Evolutionary conservation across 83 land plant genomes (phyloP).

Genomic region (Picea engelmannii): DNA sequence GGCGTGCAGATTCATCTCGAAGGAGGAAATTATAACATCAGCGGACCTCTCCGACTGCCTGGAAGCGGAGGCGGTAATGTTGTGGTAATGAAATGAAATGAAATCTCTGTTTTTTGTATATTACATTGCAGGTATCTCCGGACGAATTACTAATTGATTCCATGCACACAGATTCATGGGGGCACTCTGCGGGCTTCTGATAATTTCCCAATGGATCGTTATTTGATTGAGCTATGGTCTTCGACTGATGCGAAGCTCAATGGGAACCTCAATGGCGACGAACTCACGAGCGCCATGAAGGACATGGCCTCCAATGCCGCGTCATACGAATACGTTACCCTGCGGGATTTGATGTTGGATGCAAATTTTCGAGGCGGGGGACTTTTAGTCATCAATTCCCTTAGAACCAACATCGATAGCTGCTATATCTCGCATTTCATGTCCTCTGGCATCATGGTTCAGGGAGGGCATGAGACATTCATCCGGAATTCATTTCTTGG

Average conservation of each 20-base stretch:
- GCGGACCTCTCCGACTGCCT: constrained; percentile 34
- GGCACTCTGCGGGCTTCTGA: constrained; percentile 68
- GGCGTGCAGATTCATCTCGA: no score
- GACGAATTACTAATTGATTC: no score
- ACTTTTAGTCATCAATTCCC: constrained; percentile 31
- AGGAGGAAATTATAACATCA: neutral
- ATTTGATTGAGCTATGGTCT: constrained; percentile 12
- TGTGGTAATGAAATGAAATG: no score
- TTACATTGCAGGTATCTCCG: no score
- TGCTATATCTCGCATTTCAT: constrained; percentile 46
- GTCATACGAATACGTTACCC: constrained; percentile 38
- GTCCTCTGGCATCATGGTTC: constrained; percentile 8
- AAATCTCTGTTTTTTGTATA: no score
- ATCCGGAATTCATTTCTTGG: constrained; percentile 72
- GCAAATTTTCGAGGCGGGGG: constrained; percentile 73
- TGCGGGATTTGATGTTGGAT: constrained; percentile 43
- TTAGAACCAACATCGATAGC: no score
- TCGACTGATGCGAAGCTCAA: constrained; percentile 10
- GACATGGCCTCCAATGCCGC: no score
- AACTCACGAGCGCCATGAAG: neutral
- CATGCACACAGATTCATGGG: constrained; percentile 54
- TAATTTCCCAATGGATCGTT: constrained; percentile 9
- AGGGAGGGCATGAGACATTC: constrained; percentile 70
- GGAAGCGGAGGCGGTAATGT: no score
- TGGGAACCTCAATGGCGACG: neutral